A percentile compares a stretch with the other conserved stretches of the same genome.
These are phyloP conservation scores for Pisolithus albus DNA, from an alignment of 768 basidiomycete genomes.

Conservation along the genomic window DNA sequence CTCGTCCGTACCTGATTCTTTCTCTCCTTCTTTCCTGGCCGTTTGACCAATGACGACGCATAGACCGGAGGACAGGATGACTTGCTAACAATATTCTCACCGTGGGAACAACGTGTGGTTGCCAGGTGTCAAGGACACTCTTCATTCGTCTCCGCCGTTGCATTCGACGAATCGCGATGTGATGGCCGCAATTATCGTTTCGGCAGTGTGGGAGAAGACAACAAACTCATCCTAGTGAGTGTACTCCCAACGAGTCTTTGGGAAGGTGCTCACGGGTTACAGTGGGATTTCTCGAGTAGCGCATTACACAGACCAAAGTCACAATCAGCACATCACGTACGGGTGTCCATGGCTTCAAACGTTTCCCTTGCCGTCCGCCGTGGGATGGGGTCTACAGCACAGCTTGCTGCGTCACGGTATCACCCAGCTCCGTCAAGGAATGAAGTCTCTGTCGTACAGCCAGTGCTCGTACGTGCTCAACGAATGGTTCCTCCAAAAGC, in stretches of 20 bases:
- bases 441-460: constrained; percentile 86
- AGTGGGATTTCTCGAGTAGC: constrained; percentile 96
- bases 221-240: constrained; percentile 81
- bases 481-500: not conserved
- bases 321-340: constrained; percentile 62
- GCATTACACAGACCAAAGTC: constrained; percentile 84
- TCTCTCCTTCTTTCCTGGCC: not conserved
- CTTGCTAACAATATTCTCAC: constrained; percentile 88
- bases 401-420: constrained; percentile 53
- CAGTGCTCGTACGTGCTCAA: constrained; percentile 61
- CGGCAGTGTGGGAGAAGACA: constrained; percentile 95
- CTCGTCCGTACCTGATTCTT: constrained; percentile 39
- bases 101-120: constrained; percentile 88
- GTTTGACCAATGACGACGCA: constrained; percentile 3
- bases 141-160: constrained; percentile 84
- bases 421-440: constrained; percentile 88
- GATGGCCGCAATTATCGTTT: constrained; percentile 91
- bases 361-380: constrained; percentile 66
- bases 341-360: constrained; percentile 72
- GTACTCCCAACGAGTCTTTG: not conserved
- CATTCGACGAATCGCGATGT: constrained; percentile 85
- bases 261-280: constrained; percentile 5
- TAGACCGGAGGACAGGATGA: constrained; percentile 98
- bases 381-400: constrained; percentile 47
- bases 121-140: constrained; percentile 97